Evolutionary conservation across 2,329 filamentous ascomycete species (phyloP).

Genomic region (Beauveria caledonica): DNA sequence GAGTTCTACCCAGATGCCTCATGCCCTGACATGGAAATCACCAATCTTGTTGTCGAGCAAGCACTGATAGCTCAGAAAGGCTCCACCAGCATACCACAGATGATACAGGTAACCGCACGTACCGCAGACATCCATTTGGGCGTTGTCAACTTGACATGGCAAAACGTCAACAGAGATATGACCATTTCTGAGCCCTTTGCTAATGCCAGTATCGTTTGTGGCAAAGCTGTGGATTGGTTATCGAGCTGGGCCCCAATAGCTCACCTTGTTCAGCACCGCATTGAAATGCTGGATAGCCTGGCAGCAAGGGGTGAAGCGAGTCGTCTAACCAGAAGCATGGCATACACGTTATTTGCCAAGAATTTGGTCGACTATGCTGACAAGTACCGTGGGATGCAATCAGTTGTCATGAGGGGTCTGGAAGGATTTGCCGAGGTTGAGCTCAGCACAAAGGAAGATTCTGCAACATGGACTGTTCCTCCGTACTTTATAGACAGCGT

Average conservation of each 20-base stretch:
- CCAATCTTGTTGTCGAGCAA: slow-evolving; percentile 60
- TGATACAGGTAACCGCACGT: slow-evolving; percentile 22
- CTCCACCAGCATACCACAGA: slow-evolving; percentile 21
- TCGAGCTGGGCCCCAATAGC: slow-evolving; percentile 46
- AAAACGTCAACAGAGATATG: slow-evolving; percentile 9
- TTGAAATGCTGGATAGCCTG: too few species aligned
- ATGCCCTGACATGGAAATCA: slow-evolving; percentile 54
- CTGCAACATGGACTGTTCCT: slow-evolving; percentile 38
- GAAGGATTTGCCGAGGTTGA: slow-evolving; percentile 25
- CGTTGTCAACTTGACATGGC: slow-evolving; percentile 32
- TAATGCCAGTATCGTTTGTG: slow-evolving; percentile 31
- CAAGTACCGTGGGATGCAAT: slow-evolving; percentile 49
- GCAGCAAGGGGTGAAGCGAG: slow-evolving; percentile 25
- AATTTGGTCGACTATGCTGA: slow-evolving; percentile 49
- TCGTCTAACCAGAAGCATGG: slow-evolving; percentile 17
- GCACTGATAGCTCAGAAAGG: slow-evolving; percentile 17
- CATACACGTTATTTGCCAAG: slow-evolving; percentile 56
- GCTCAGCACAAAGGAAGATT: slow-evolving; percentile 31
- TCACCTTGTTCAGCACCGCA: slow-evolving; percentile 48
- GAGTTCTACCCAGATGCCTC: slow-evolving; percentile 48
- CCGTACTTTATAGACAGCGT: slow-evolving; percentile 51
- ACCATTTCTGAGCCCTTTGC: slow-evolving; percentile 13
- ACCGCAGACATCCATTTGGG: slow-evolving; percentile 36
- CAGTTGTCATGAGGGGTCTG: slow-evolving; percentile 39
- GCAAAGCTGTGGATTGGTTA: slow-evolving; percentile 42